Evolutionary conservation across 495 filamentous ascomycete genomes (phyloP), one percentile per base, ranked within the genome.

Genomic region (Daldinia bambusicola): DNA sequence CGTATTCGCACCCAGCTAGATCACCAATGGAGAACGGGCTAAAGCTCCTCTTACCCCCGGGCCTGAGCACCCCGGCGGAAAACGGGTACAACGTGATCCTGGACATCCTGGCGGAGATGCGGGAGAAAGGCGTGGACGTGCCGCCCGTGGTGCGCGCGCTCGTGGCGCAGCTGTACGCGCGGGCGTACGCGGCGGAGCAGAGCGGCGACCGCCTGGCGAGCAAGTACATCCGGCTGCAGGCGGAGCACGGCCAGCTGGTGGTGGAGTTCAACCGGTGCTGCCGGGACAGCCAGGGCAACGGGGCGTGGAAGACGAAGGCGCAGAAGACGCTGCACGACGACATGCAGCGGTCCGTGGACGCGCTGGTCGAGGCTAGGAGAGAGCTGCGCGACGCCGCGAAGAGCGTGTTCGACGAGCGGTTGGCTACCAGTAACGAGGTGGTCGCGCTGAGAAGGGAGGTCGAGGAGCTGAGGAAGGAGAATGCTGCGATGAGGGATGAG

Each of bases 341-440:
- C 20, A 14, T 52, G 50, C 43, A n/a, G 50, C 9, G 10, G 12
- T 14, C 50, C 6, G 50, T 52, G 26, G 50, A 52, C 20, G 50
- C 6, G 45, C 43, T 48, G 6, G 9, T 20, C 43, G 18, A 22
- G 7, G 43, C 43, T 18, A 48, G 18, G 4, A 20, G 18, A 20
- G 16, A 48, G 43, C 9, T 16, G 16, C 43, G 43, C n/a, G 16
- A 10, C 8, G 18, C 7, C 8, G 4, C 20, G 6, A 48, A 48
- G 43, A 22, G 43, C 43, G 2, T 70, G 56, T 50, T 70, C 30
- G 14, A 36, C 14, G 67, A 65, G 18, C 36, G 56, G 22, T 1
- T 61, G 18, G 10, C 4, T 7, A 60, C 65, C 55, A 22, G 4
- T 10, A 57, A 8, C 9, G 56, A 65, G 37, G 22, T 20, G 6